Base-by-base conservation (phyloP, 2,329 filamentous ascomycete species). In the Diatrype stigma region DNA sequence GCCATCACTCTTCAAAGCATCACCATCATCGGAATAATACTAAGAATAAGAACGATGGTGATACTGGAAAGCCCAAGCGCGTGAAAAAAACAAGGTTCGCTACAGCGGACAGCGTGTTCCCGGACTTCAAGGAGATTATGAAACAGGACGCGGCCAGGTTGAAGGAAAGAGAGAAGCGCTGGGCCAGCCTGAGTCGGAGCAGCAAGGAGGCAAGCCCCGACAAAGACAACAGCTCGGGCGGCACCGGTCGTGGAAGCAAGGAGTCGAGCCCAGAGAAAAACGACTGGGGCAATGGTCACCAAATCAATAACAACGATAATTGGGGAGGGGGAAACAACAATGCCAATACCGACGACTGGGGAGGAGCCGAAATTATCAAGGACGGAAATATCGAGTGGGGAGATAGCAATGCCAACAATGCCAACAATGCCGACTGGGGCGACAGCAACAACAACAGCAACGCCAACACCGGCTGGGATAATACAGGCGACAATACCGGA, bases 201-300 rank as follows among this genome's bases (percentile, higher is more conserved):
- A 56, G 46, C 46, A 57, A 56, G 42, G 52, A 56, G 22, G n/a
- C 21, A 3, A 60, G 56, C 44, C 50, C 56, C 6, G 53, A 51
- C 10, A 46, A 35, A 26, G 19, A 23, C 17, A 26, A n/a, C 47
- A 44, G 34, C 14, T 23, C 19, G 19, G 12, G 30, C 10, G 21
- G 30, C 40, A 48, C 51, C 38, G 45, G 17, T 16, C 40, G 23
- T 45, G 44, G 19, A 17, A 51, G 40, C 46, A 54, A 53, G 34
- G 45, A 51, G 17, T 28, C 47, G 19, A 56, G 46, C 48, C 53
- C 51, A 7, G 17, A 19, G 30, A 22, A 38, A 17, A 23, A 21
- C 19, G 42, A 12, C 30, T 14, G 19, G 42, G 40, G 50, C 50
- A 10, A 32, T 19, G 37, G 35, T 16, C 7, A 19, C 14, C 23